These are phyloP conservation scores for Ophiosphaerella herpotricha DNA, from an alignment of 2,329 filamentous ascomycete species.

Conservation along the genomic window DNA sequence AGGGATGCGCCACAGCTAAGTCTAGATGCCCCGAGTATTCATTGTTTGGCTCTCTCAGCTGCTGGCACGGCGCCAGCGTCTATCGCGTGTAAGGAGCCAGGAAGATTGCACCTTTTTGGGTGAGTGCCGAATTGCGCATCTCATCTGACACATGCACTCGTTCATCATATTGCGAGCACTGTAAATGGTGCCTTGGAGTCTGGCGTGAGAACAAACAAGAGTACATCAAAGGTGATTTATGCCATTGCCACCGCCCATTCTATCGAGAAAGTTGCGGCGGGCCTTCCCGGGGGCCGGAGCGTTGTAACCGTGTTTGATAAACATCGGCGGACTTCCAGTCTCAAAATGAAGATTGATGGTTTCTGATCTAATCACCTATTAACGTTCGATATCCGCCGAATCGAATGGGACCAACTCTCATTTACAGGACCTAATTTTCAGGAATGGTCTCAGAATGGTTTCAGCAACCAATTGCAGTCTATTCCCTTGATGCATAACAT, in stretches of 20 bases:
- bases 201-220: conserved; percentile 8
- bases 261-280: conserved; percentile 9
- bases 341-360: conserved; percentile 9
- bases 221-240: conserved; percentile 9
- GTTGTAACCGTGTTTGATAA: conserved; percentile 9
- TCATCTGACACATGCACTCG: too few species aligned
- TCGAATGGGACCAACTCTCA: conserved; percentile 6
- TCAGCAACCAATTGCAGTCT: too few species aligned
- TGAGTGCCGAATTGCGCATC: too few species aligned
- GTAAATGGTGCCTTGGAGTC: conserved; percentile 7
- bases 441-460: too few species aligned
- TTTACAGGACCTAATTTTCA: conserved; percentile 7
- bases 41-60: too few species aligned
- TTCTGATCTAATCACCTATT: conserved; percentile 11
- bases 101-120: too few species aligned
- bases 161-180: conserved; percentile 7
- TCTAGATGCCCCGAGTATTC: too few species aligned
- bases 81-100: too few species aligned
- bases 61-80: too few species aligned
- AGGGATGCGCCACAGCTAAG: too few species aligned
- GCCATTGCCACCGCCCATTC: conserved; percentile 5
- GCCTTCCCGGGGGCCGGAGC: conserved; percentile 7
- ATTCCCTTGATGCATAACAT: too few species aligned
- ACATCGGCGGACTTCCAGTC: conserved; percentile 8
- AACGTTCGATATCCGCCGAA: conserved; percentile 8